A percentile compares a stretch with the other conserved stretches of the same genome.
These are phyloP conservation scores for Teratosphaeria epicoccoides DNA, from an alignment of 2,329 filamentous ascomycete species.

Conservation along the genomic window DNA sequence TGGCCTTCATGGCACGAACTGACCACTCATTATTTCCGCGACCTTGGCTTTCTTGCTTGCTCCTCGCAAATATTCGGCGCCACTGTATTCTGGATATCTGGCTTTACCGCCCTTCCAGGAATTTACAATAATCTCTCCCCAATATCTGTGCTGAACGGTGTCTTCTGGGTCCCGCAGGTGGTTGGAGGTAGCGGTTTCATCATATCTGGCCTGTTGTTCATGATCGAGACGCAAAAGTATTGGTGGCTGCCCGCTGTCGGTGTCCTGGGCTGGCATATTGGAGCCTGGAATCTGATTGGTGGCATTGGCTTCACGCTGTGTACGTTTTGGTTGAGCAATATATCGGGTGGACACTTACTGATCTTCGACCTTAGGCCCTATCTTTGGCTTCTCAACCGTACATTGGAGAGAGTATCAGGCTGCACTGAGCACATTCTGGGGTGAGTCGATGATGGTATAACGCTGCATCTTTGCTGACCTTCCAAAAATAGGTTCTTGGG, in stretches of 20 bases:
- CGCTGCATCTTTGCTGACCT: not conserved
- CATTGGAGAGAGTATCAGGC: conserved; percentile 21
- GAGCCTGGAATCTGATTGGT: conserved; percentile 17
- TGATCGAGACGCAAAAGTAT: conserved; percentile 21
- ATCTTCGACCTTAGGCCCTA: conserved; percentile 2
- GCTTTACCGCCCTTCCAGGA: conserved; percentile 20
- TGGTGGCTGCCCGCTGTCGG: conserved; percentile 18
- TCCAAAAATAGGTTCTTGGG: conserved; percentile 13
- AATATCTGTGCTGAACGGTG: conserved; percentile 7
- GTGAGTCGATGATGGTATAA: conserved; percentile 3
- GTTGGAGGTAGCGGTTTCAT: conserved; percentile 20
- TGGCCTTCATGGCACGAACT: conserved; percentile 18
- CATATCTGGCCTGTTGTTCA: conserved; percentile 19
- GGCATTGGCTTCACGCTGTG: conserved; percentile 20
- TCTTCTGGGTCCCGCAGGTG: conserved; percentile 21
- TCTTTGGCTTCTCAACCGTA: conserved; percentile 18
- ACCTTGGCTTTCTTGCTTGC: conserved; percentile 24
- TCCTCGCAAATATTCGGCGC: conserved; percentile 16
- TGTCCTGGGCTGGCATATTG: conserved; percentile 22
- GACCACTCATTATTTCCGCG: conserved; percentile 17
- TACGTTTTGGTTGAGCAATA: not conserved
- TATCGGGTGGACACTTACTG: not conserved
- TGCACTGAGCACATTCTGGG: conserved; percentile 17
- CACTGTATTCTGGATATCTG: conserved; percentile 19
- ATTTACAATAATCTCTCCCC: conserved; percentile 16